Evolutionary conservation across 805 yeast species (phyloP), one percentile per base, ranked within the genome.

Genomic region (Saccharomycopsis fermentans): DNA sequence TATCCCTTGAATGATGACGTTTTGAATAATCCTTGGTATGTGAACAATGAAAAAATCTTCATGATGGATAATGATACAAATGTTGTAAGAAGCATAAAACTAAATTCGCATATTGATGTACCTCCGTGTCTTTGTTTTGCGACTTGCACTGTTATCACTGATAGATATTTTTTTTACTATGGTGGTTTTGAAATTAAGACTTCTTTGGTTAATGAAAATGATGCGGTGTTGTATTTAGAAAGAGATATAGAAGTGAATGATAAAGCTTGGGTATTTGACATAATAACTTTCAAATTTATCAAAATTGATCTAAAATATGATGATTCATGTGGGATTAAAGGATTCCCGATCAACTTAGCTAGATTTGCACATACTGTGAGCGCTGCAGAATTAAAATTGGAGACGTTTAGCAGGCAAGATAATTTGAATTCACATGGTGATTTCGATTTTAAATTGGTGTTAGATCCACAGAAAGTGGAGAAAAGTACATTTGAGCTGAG

Each of bases 121-220:
- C 90, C 90, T 0, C 78, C 80, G 3, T 77, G 83, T 2, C 65
- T 84, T 19, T 65, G 79, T 51, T 77, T 81, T 57, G 71, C 81
- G 67, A 65, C 75, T 5, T 75, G 79, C 17, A 73, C 81, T 8
- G 74, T 70, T 57, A 70, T 86, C 4, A 79, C 87, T 4, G 73
- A 76, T n/a, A 70, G 81, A 39, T 83, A 83, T 64, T 74, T 82
- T 16, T 76, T 85, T 62, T 77, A 78, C 59, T 84, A 80, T 66
- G 95, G 92, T n/a, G 95, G 94, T 0, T 80, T 84, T 66, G 79
- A 78, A 65, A 65, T 75, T 4, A 62, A 65, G 5, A 74, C 75
- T 19, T 67, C 69, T 6, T 70, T 72, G 17, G 67, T 70, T 6
- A 34, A 19, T 27, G 47, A 39, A 26, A 37, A 3, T 11, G 54